A percentile compares a stretch with the other conserved stretches of the same genome.
These are phyloP conservation scores for Phytophthora rubi DNA, from an alignment of 352 stramenopile genomes.

Conservation along the genomic window DNA sequence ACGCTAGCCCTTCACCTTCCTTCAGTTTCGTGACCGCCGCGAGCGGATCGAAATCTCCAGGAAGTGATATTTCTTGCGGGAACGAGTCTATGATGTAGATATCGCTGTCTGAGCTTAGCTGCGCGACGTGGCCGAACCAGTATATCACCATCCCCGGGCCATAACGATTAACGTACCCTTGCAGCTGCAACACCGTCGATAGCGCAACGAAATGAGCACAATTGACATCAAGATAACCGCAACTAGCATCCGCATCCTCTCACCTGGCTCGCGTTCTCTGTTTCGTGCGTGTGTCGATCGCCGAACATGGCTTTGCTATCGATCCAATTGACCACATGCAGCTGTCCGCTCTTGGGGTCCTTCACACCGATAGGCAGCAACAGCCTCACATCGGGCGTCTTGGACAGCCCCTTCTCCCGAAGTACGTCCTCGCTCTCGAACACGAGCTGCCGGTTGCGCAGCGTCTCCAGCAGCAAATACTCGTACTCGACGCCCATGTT, in stretches of 20 bases:
- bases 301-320: constrained; percentile 93
- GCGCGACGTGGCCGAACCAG: constrained; percentile 80
- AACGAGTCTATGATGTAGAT: constrained; percentile 73
- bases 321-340: constrained; percentile 89
- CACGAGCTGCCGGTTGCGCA: constrained; percentile 70
- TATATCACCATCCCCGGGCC: constrained; percentile 90
- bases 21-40: constrained; percentile 17
- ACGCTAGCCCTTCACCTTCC: constrained; percentile 25
- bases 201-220: neutral
- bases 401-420: constrained; percentile 79
- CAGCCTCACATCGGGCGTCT: constrained; percentile 87
- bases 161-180: constrained; percentile 86
- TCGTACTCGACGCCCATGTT: constrained; percentile 89
- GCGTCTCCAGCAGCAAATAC: constrained; percentile 78
- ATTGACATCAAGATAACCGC: neutral
- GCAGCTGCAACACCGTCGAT: constrained; percentile 37
- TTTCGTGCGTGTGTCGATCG: constrained; percentile 78
- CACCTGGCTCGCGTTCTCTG: constrained; percentile 73
- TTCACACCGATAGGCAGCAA: constrained; percentile 82
- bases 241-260: neutral
- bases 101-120: constrained; percentile 60
- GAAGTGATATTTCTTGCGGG: constrained; percentile 57
- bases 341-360: constrained; percentile 32
- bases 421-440: constrained; percentile 88
- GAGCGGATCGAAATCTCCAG: constrained; percentile 57